These are phyloP conservation scores for Ophiostoma populinum DNA, from an alignment of 2,329 filamentous ascomycete species.

Conservation along the genomic window DNA sequence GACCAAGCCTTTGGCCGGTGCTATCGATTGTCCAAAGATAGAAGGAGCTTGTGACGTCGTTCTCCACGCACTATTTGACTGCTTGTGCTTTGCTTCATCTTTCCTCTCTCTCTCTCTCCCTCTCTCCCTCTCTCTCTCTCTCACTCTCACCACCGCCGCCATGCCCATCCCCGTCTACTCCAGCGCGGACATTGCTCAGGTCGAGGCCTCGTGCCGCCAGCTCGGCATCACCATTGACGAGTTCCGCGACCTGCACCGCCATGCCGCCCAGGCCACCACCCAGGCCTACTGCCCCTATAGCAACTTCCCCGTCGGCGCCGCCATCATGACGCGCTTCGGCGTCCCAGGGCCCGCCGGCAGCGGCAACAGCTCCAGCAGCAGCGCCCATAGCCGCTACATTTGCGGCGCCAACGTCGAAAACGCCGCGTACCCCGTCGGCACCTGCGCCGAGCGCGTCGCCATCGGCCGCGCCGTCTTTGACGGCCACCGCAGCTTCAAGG, in stretches of 20 bases:
- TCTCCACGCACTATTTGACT: neutral
- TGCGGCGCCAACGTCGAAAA: conserved; percentile 87
- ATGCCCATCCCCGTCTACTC: conserved; percentile 12
- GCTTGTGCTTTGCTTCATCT: neutral
- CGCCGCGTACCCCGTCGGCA: conserved; percentile 82
- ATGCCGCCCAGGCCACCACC: conserved; percentile 54
- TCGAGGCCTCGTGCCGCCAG: conserved; percentile 18
- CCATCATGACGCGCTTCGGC: conserved; percentile 40
- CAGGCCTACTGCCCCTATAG: conserved; percentile 88
- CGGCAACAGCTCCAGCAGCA: conserved; percentile 9
- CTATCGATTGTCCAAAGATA: neutral
- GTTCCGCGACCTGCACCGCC: conserved; percentile 43
- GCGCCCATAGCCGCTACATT: conserved; percentile 20
- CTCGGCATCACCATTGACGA: conserved; percentile 42
- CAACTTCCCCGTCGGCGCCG: conserved; percentile 75
- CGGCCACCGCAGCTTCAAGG: conserved; percentile 44
- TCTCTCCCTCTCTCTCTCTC: neutral
- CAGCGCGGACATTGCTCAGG: conserved; percentile 12
- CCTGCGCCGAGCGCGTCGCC: conserved; percentile 85
- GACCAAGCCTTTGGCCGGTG: no score
- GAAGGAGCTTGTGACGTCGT: conserved; percentile 2
- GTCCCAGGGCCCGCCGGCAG: conserved; percentile 10
- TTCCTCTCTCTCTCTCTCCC: neutral
- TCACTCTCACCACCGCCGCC: neutral
- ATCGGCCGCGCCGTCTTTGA: conserved; percentile 60